phyloP scores from a whole-genome alignment of 768 basidiomycete genomes.

The Lactarius pseudohatsudake region DNA sequence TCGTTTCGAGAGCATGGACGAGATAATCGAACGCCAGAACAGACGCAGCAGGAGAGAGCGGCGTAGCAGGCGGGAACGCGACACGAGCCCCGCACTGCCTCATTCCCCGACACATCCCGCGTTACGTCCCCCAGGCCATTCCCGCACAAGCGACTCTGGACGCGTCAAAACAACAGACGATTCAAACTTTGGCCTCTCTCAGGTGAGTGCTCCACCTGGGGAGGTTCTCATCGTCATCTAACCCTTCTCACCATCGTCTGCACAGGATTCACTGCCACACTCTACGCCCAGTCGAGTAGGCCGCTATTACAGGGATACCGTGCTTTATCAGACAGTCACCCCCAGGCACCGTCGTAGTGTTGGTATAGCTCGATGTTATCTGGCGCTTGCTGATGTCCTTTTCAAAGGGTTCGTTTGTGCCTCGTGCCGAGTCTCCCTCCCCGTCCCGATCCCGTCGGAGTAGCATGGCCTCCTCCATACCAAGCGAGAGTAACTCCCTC shows the following conservation, averaged over 20 bases:
- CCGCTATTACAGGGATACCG: conserved; percentile 29
- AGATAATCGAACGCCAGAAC: conserved; percentile 69
- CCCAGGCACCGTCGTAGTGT: conserved; percentile 23
- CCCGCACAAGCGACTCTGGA: conserved; percentile 56
- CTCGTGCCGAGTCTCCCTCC: conserved; percentile 29
- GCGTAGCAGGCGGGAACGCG: conserved; percentile 49
- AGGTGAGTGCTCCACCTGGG: conserved; percentile 11
- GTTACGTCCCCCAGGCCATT: conserved; percentile 49
- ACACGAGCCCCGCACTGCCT: conserved; percentile 28
- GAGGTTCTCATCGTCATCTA: conserved; percentile 10
- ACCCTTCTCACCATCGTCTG: conserved; percentile 19
- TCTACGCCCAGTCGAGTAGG: conserved; percentile 29
- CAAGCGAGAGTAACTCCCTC: conserved; percentile 25
- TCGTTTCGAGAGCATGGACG: conserved; percentile 73
- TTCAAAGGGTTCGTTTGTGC: conserved; percentile 20
- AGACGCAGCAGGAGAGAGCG: conserved; percentile 56
- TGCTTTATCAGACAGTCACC: conserved; percentile 27
- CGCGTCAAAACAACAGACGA: conserved; percentile 28
- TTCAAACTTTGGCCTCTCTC: conserved; percentile 3
- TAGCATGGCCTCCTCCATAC: conserved; percentile 27
- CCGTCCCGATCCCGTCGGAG: conserved; percentile 28
- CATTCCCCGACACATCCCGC: conserved; percentile 36
- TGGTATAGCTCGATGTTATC: conserved; percentile 7
- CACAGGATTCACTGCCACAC: conserved; percentile 45
- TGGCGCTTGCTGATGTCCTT: conserved; percentile 6